A percentile compares a stretch with the other conserved stretches of the same genome.
Evolutionary conservation across 345 rosid species (phyloP).

Genomic region (Dimocarpus longan): DNA sequence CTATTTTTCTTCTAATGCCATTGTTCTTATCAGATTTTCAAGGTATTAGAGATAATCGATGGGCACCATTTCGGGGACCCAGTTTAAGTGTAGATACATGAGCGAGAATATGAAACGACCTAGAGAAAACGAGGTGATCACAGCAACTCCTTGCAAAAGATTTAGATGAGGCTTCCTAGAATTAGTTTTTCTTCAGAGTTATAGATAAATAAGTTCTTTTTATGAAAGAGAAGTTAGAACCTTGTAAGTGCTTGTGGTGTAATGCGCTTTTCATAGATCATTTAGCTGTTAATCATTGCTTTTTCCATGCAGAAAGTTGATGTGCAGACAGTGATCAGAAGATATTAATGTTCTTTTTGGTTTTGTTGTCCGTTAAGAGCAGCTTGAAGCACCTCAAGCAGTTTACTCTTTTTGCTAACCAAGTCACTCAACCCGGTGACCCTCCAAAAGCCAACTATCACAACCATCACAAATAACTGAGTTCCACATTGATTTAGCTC

Average conservation of each 20-base stretch:
- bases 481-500: not conserved
- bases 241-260: not conserved
- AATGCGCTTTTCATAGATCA: not conserved
- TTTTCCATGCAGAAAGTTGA: no score
- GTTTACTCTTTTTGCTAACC: no score
- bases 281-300: not conserved
- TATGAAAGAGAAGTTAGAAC: not conserved
- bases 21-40: conserved; percentile 15
- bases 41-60: not conserved
- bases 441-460: not conserved
- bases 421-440: not conserved
- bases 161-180: conserved; percentile 33
- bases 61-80: conserved; percentile 14
- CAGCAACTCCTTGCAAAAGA: conserved; percentile 49
- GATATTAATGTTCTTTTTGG: not conserved
- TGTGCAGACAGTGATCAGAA: not conserved
- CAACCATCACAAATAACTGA: not conserved
- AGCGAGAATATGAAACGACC: conserved; percentile 41
- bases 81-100: conserved; percentile 37
- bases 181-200: not conserved
- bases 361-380: not conserved
- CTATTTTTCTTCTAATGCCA: no score
- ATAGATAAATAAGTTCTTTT: not conserved
- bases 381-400: not conserved
- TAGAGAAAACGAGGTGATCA: conserved; percentile 54